These are phyloP conservation scores for Teunomyces lycoperdinae DNA, from an alignment of 805 yeast genomes.

Conservation along the genomic window DNA sequence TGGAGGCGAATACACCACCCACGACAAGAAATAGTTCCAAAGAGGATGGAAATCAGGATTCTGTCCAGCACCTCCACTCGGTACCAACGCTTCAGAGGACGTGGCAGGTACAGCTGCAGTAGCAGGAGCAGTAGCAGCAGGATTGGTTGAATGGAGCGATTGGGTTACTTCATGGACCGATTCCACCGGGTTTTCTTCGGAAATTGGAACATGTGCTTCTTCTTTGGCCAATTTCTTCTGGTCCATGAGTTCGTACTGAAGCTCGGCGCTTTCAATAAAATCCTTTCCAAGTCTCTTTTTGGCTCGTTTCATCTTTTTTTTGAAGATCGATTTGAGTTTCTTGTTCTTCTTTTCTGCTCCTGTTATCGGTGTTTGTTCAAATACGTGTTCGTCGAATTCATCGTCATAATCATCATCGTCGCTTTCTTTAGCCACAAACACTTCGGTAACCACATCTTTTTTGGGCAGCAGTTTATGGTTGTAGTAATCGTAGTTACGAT, in stretches of 20 bases:
- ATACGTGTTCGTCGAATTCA: background rate
- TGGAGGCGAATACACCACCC: constrained; percentile 28
- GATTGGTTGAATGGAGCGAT: background rate
- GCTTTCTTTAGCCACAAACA: constrained; percentile 19
- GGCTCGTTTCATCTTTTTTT: constrained; percentile 19
- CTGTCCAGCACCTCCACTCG: constrained; percentile 6
- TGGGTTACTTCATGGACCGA: background rate
- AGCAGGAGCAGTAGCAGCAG: background rate
- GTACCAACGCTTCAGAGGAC: background rate
- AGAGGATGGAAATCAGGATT: constrained; percentile 31
- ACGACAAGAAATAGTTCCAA: constrained; percentile 38
- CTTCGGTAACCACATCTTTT: constrained; percentile 13
- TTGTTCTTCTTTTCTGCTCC: constrained; percentile 10
- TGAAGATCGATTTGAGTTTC: constrained; percentile 9
- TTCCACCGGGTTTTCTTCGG: constrained; percentile 6
- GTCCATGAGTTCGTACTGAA: constrained; percentile 7
- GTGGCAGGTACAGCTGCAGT: background rate
- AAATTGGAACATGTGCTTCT: constrained; percentile 5
- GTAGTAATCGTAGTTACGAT: constrained; percentile 36
- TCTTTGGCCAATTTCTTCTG: constrained; percentile 5
- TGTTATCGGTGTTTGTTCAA: background rate
- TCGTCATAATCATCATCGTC: constrained; percentile 13
- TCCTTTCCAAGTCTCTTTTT: constrained; percentile 22
- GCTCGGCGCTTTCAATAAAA: constrained; percentile 9
- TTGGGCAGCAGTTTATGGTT: constrained; percentile 15